Base-by-base conservation (phyloP, 2,329 filamentous ascomycete genomes). In the Exophiala xenobiotica region DNA sequence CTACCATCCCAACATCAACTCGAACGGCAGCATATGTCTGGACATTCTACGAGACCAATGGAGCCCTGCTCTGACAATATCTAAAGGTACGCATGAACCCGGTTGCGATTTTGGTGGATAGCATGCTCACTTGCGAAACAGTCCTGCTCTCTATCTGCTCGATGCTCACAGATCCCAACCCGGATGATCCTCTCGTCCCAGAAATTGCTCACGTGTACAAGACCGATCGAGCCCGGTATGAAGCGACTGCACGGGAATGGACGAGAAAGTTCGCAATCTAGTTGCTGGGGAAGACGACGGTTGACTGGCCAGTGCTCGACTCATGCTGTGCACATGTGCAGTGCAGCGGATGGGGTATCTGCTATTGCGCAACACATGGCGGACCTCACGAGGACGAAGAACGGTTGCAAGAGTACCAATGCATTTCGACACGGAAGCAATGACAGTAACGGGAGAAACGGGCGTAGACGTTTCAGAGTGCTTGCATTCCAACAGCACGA, bases 1-100 rank as follows among this genome's bases (percentile, higher is more conserved):
- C 79, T 99, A 99, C 74, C 93, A 99, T 78, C 93, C 93, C 67
- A 99, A 99, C 78, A 99, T 99, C 90, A 99, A 99, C 85, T 95
- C 90, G 64, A 97, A 97, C 74, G 93, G 93, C 74, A 96, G 91
- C 76, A 99, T 99, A 75, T 99, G 93, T 74, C 78, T 99, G 72
- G 93, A 99, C 70, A 99, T 99, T 69, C 80, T 99, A 69, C 86
- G 93, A 78, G 93, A 99, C 74, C 93, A 99, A 78, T 99, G 93
- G 93, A 96, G 91, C 73, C 93, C 93, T 35, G 93, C 93, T 62
- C 80, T 99, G 74, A 99, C 93, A 63, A 97, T 99, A 67, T 96
- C 90, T 57, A 99, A 99, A 85, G 93, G 93, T 96, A 77, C 51
- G 75, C 16, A 44, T 37, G 11, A 23, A 16, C n/a, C 5, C 18